These are phyloP conservation scores for Mariannaea elegans DNA, from an alignment of 2,329 filamentous ascomycete genomes.

Conservation along the genomic window DNA sequence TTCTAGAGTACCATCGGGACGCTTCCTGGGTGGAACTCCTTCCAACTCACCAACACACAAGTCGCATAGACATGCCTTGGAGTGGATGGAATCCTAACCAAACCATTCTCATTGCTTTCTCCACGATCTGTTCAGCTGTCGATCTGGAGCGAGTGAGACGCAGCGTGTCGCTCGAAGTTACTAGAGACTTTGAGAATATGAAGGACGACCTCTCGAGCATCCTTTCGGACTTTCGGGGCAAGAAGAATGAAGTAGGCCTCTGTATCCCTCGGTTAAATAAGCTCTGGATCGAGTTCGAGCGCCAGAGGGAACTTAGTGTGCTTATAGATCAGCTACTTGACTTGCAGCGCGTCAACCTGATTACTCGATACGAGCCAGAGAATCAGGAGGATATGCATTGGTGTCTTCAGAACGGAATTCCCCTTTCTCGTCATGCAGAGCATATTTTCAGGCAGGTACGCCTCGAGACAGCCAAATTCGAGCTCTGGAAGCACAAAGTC, in stretches of 20 bases:
- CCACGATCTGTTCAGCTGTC: no score
- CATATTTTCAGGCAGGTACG: slow-evolving; percentile 3
- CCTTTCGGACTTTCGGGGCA: not conserved
- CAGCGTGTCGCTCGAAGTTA: no score
- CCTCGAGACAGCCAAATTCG: not conserved
- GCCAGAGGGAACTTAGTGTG: not conserved
- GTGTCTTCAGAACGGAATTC: not conserved
- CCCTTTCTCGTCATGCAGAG: not conserved
- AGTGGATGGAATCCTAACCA: no score
- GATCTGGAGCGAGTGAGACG: no score
- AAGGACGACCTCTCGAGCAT: no score
- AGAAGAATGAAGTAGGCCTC: not conserved
- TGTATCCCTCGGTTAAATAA: no score
- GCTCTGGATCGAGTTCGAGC: not conserved
- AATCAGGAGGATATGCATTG: not conserved
- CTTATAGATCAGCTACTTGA: not conserved
- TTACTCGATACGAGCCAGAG: not conserved
- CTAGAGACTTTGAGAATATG: no score
- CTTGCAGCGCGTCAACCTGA: not conserved
- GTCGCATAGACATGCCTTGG: no score
- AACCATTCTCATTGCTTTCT: no score
- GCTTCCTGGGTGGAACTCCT: no score
- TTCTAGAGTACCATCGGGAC: no score
- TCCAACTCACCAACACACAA: no score
- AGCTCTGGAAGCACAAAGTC: not conserved